Percentiles rank a stretch among this genome's conserved stretches.
phyloP scores from a whole-genome alignment of 2,329 filamentous ascomycete genomes.

The Microcyclosporella mali region DNA sequence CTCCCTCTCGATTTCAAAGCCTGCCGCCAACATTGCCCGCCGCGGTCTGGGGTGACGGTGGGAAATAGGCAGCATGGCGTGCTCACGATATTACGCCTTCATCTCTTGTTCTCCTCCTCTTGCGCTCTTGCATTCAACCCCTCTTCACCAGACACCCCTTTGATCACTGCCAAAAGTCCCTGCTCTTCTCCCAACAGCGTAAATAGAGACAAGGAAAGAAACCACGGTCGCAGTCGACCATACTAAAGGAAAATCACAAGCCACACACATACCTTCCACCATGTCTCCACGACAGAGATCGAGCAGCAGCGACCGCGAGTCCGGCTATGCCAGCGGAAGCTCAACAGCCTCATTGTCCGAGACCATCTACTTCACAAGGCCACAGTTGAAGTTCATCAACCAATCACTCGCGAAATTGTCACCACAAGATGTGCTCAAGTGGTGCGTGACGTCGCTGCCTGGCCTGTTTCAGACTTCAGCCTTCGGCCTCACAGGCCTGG shows the following conservation, averaged over 20 bases:
- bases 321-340: conserved; percentile 72
- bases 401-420: conserved; percentile 79
- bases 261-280: neutral
- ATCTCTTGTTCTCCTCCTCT: neutral
- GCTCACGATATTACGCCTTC: too few species aligned
- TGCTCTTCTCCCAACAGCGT: neutral
- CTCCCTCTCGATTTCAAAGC: too few species aligned
- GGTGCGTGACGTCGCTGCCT: conserved; percentile 86
- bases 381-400: conserved; percentile 88
- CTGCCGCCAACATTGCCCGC: too few species aligned
- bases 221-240: neutral
- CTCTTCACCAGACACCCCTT: neutral
- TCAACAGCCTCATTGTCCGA: conserved; percentile 63
- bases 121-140: neutral
- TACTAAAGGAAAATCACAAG: neutral
- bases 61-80: too few species aligned
- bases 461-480: conserved; percentile 49
- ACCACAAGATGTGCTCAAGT: conserved; percentile 83
- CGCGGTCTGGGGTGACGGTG: too few species aligned
- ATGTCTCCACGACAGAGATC: conserved; percentile 17
- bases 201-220: too few species aligned
- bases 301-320: conserved; percentile 52
- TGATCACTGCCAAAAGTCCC: too few species aligned
- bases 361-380: conserved; percentile 70
- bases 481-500: conserved; percentile 47